Base-by-base conservation (phyloP, 2,329 filamentous ascomycete species). In the Hypoxylon sp. region DNA sequence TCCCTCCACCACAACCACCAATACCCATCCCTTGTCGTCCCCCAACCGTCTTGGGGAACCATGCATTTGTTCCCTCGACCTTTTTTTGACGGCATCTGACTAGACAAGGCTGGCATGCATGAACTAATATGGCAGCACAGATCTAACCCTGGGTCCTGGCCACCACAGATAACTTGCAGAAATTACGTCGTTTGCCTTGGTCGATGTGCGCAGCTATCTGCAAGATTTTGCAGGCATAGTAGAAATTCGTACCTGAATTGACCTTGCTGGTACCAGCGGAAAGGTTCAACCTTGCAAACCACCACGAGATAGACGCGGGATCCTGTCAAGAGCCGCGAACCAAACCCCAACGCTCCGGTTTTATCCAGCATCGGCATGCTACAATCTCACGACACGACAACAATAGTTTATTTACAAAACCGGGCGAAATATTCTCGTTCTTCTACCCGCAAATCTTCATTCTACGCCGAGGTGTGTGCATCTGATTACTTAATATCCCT, bases 281-380 rank as follows among this genome's bases (percentile, higher is more conserved):
- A 69, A 71, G 70, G 68, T 72, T 70, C 61, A 61, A 71, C 70
- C 63, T 68, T 67, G 66, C 65, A 71, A 65, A 65, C 63, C 47
- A 47, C 71, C 72, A 74, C 69, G 66, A 73, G 68, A 72, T 61
- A 70, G 67, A 70, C 61, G 63, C 69, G 67, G 67, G 45, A 70
- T 67, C 52, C 52, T 57, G 58, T 65, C 54, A 37, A 67, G 61
- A 67, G 59, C 66, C 59, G 66, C 63, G 50, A 65, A 57, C 53
- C 53, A 41, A 46, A 47, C 34, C 53, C 52, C 43, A 57, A 61
- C 47, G 29, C 56, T 53, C 52, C 19, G 52, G 56, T 56, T 56
- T 34, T 67, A 37, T 55, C 50, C 16, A 60, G 50, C 46, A 63
- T 29, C 51, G 45, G 53, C 53, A 61, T 34, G 14, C 47, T 12